Percentiles rank a stretch among this genome's conserved stretches.
Conservation (phyloP, 352 stramenopile species). For the Phytophthora aleatoria region DNA sequence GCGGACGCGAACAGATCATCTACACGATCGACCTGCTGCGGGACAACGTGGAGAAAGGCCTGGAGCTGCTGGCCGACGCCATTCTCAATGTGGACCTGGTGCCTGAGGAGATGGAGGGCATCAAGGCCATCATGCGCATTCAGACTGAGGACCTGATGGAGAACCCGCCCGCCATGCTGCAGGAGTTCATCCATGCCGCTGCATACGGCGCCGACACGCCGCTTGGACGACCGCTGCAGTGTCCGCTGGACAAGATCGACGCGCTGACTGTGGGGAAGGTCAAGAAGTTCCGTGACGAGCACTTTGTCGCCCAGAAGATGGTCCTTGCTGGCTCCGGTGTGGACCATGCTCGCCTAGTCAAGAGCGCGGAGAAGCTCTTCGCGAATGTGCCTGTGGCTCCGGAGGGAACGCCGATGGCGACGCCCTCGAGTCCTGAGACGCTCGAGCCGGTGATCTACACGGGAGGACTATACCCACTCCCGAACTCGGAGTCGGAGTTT, state of each 20-base stretch:
- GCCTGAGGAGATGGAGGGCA: conserved; percentile 90
- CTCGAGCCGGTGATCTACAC: conserved; percentile 64
- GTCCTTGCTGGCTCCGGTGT: conserved; percentile 94
- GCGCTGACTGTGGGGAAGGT: conserved; percentile 76
- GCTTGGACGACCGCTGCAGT: conserved; percentile 84
- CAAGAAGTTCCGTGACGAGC: conserved; percentile 64
- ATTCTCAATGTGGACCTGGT: conserved; percentile 83
- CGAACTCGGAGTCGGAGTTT: conserved; percentile 77
- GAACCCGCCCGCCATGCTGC: conserved; percentile 82
- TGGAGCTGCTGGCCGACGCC: conserved; percentile 91
- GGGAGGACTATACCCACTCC: conserved; percentile 66
- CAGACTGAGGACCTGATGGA: conserved; percentile 93
- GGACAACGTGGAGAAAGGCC: conserved; percentile 91
- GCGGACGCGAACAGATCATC: conserved; percentile 95
- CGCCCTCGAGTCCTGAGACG: conserved; percentile 40
- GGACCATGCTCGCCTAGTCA: conserved; percentile 93
- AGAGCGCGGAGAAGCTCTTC: conserved; percentile 92
- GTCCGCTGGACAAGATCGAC: conserved; percentile 81
- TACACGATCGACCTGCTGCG: conserved; percentile 97
- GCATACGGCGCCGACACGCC: conserved; percentile 80
- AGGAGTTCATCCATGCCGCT: conserved; percentile 87
- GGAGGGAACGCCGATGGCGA: conserved; percentile 18
- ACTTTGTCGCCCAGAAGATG: conserved; percentile 92
- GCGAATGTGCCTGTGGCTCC: conserved; percentile 44
- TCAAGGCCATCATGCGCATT: conserved; percentile 94